phyloP scores from a whole-genome alignment of 2,329 filamentous ascomycete genomes.

The Neofusicoccum kwambonambiense region DNA sequence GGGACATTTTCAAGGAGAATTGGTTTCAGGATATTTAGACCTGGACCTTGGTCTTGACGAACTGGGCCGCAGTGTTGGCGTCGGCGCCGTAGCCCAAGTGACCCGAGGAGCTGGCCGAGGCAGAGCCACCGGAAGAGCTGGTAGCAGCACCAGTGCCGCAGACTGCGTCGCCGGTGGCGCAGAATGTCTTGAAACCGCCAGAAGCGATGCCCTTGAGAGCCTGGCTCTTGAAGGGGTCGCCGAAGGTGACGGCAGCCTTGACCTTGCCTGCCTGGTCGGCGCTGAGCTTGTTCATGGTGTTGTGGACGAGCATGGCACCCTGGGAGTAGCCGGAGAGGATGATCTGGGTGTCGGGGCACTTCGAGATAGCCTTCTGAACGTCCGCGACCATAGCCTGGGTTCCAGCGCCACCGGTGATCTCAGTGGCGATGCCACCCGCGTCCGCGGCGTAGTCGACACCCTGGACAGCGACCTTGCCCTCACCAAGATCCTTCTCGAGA shows the following conservation, averaged over 20 bases:
- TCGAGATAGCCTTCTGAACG: constrained; percentile 40
- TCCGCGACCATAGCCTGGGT: constrained; percentile 39
- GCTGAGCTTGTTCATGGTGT: constrained; percentile 14
- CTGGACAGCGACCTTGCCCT: constrained; percentile 48
- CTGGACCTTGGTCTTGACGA: constrained; percentile 20
- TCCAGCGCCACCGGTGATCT: constrained; percentile 1
- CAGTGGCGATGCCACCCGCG: constrained; percentile 31
- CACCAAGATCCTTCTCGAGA: constrained; percentile 44
- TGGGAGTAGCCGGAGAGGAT: constrained; percentile 48
- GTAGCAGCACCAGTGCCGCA: constrained; percentile 28
- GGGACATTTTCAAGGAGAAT: not conserved
- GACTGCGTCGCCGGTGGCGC: constrained; percentile 26
- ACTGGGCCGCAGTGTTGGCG: constrained; percentile 29
- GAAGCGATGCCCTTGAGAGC: constrained; percentile 25
- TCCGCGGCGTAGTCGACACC: constrained; percentile 54
- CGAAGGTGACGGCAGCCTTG: constrained; percentile 35
- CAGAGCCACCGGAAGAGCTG: constrained; percentile 18
- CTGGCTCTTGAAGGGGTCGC: constrained; percentile 35
- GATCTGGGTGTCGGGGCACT: constrained; percentile 48
- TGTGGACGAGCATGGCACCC: constrained; percentile 36
- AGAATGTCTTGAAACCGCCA: constrained; percentile 26
- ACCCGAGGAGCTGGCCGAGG: constrained; percentile 23
- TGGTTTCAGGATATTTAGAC: not conserved
- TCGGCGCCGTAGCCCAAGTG: constrained; percentile 32
- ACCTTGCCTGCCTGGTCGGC: constrained; percentile 18